A percentile compares a stretch with the other conserved stretches of the same genome.
Evolutionary conservation across 495 filamentous ascomycete species (phyloP).

Genomic region (Cercophora scortea): DNA sequence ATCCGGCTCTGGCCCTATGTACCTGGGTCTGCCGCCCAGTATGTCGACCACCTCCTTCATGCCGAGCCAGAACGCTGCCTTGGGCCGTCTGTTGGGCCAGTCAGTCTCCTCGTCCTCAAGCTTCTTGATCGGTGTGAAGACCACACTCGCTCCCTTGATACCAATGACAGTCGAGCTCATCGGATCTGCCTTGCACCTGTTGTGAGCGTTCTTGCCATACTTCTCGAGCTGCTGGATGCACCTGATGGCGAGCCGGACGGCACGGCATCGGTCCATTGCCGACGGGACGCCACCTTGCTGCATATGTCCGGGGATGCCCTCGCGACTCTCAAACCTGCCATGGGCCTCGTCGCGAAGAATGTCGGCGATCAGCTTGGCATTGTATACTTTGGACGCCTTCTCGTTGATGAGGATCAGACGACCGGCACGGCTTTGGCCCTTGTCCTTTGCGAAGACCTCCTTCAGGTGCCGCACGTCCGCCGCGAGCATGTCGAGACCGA

Average conservation of each 20-base stretch:
- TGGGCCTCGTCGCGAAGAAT: slow-evolving; percentile 93
- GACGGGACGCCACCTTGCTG: slow-evolving; percentile 93
- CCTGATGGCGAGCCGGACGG: slow-evolving; percentile 83
- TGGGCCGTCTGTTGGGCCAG: slow-evolving; percentile 83
- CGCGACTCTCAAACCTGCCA: slow-evolving; percentile 86
- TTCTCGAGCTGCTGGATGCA: slow-evolving; percentile 83
- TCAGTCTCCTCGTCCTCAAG: slow-evolving; percentile 83
- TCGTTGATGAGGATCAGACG: slow-evolving; percentile 95
- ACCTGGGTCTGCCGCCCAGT: slow-evolving; percentile 61
- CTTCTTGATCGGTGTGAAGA: slow-evolving; percentile 70
- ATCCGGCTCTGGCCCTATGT: slow-evolving; percentile 33
- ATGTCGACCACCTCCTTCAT: slow-evolving; percentile 78
- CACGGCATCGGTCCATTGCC: slow-evolving; percentile 91
- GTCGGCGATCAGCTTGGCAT: slow-evolving; percentile 83
- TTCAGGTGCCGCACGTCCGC: slow-evolving; percentile 87
- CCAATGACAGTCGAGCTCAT: slow-evolving; percentile 77
- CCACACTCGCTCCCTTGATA: slow-evolving; percentile 80
- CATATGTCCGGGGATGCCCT: slow-evolving; percentile 91
- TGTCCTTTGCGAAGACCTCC: slow-evolving; percentile 75
- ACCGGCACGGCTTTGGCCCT: slow-evolving; percentile 82
- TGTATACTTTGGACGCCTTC: slow-evolving; percentile 81
- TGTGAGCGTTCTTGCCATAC: slow-evolving; percentile 56
- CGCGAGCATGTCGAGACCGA: slow-evolving; percentile 87
- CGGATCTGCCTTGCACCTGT: slow-evolving; percentile 62
- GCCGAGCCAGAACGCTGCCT: slow-evolving; percentile 75